phyloP scores from a whole-genome alignment of 495 filamentous ascomycete genomes.

The Cercophora sp. region DNA sequence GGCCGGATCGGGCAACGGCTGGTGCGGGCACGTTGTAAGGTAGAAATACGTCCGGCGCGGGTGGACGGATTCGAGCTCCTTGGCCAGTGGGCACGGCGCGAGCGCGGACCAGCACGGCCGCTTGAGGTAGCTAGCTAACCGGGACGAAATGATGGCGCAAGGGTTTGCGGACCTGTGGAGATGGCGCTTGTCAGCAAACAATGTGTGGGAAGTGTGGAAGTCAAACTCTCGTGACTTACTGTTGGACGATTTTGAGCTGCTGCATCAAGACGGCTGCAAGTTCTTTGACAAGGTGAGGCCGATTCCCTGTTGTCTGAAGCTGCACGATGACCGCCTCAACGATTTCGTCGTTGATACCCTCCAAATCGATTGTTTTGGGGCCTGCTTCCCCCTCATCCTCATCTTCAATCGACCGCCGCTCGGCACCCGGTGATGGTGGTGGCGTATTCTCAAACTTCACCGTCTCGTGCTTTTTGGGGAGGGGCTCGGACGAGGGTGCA shows the following conservation, averaged over 20 bases:
- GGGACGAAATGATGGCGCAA: conserved; percentile 88
- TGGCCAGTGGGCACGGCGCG: conserved; percentile 81
- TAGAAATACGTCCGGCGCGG: conserved; percentile 95
- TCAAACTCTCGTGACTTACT: no score
- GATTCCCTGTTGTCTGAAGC: conserved; percentile 86
- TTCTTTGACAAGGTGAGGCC: conserved; percentile 92
- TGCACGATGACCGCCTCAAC: conserved; percentile 89
- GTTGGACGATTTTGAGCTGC: conserved; percentile 79
- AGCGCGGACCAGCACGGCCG: conserved; percentile 74
- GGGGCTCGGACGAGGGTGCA: conserved; percentile 46
- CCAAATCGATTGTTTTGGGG: conserved; percentile 66
- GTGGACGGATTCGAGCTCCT: conserved; percentile 87
- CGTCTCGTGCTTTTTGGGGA: conserved; percentile 45
- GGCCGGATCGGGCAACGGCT: conserved; percentile 73
- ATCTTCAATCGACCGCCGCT: conserved; percentile 38
- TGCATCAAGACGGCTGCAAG: conserved; percentile 75
- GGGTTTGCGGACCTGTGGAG: conserved; percentile 83
- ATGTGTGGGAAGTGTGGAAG: no score
- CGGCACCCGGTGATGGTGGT: conserved; percentile 66
- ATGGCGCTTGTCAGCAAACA: conserved; percentile 31
- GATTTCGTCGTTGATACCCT: conserved; percentile 91
- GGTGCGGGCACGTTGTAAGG: conserved; percentile 77
- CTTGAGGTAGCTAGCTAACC: conserved; percentile 83
- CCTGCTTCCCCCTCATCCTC: conserved; percentile 28
- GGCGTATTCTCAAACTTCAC: conserved; percentile 67